Percentiles rank a stretch among this genome's conserved stretches.
These are phyloP conservation scores for Uronychia setigera DNA, from an alignment of 73 alveolate genomes.

Conservation along the genomic window DNA sequence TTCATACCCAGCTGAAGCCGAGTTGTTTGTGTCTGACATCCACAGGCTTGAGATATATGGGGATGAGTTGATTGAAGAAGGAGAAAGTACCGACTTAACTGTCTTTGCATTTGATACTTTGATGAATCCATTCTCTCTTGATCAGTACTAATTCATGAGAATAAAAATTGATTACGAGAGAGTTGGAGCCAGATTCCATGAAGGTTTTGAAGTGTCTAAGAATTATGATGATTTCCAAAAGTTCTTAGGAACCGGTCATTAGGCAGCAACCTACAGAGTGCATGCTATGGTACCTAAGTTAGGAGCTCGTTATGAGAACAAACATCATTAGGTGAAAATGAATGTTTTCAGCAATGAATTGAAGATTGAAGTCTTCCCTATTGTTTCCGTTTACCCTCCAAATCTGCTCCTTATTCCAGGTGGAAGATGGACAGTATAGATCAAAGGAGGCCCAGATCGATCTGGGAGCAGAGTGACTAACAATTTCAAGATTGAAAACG, in stretches of 20 bases:
- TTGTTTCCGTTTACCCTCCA: slow-evolving; percentile 80
- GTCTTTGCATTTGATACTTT: slow-evolving; percentile 53
- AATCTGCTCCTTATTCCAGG: slow-evolving; percentile 86
- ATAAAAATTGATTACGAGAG: slow-evolving; percentile 50
- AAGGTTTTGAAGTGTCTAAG: slow-evolving; percentile 16
- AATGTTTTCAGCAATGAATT: slow-evolving; percentile 62
- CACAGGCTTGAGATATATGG: slow-evolving; percentile 50
- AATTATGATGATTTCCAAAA: not conserved
- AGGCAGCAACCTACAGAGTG: slow-evolving; percentile 29
- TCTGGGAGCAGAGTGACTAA: slow-evolving; percentile 55
- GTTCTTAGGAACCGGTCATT: slow-evolving; percentile 19
- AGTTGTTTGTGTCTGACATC: slow-evolving; percentile 55
- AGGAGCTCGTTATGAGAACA: not conserved
- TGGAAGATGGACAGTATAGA: slow-evolving; percentile 78
- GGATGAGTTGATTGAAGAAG: slow-evolving; percentile 63
- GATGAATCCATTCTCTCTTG: slow-evolving; percentile 30
- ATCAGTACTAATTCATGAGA: slow-evolving; percentile 48
- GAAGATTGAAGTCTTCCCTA: slow-evolving; percentile 85
- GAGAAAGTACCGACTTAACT: slow-evolving; percentile 32
- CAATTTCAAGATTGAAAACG: slow-evolving; percentile 70
- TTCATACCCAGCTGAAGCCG: slow-evolving; percentile 46
- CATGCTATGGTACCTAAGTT: slow-evolving; percentile 6
- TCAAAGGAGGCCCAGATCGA: slow-evolving; percentile 90
- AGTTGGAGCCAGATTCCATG: not conserved
- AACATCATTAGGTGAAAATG: not conserved